Conservation (phyloP, 306 rosid genomes). For the Senna tora region DNA sequence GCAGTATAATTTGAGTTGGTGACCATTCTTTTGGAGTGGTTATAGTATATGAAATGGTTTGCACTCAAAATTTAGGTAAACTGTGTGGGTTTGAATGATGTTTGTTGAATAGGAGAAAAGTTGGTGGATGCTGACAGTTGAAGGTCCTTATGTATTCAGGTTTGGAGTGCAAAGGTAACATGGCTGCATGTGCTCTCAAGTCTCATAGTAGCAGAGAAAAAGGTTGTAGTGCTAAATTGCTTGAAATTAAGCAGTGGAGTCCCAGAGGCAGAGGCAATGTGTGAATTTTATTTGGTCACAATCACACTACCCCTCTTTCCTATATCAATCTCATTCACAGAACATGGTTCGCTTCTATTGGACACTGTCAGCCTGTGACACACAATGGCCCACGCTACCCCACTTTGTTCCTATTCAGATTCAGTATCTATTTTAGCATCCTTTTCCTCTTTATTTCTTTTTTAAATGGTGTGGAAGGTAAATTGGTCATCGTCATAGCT, state of each 20-base stretch:
- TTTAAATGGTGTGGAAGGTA: too few species aligned
- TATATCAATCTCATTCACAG: conserved; percentile 49
- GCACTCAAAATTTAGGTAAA: conserved; percentile 25
- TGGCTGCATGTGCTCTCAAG: conserved; percentile 49
- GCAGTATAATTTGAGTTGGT: too few species aligned
- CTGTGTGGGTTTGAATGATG: conserved; percentile 37
- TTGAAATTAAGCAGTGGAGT: background rate
- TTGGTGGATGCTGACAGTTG: conserved; percentile 38
- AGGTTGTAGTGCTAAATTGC: conserved; percentile 24
- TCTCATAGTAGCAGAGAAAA: conserved; percentile 6
- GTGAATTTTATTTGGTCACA: too few species aligned
- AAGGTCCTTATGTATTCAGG: conserved; percentile 29
- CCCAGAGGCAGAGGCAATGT: too few species aligned
- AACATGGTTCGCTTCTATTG: conserved; percentile 58
- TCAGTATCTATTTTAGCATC: conserved; percentile 30
- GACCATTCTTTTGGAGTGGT: background rate
- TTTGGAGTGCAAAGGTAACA: conserved; percentile 44
- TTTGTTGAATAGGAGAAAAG: conserved; percentile 41
- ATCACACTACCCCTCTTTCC: conserved; percentile 28
- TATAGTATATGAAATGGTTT: background rate
- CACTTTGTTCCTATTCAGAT: conserved; percentile 17
- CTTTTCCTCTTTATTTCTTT: too few species aligned
- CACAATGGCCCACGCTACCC: conserved; percentile 35
- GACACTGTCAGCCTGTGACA: conserved; percentile 28
- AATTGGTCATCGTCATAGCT: too few species aligned